A percentile compares a stretch with the other conserved stretches of the same genome.
Conservation (phyloP, 2,329 filamentous ascomycete genomes). For the Amauroascus verrucosus region DNA sequence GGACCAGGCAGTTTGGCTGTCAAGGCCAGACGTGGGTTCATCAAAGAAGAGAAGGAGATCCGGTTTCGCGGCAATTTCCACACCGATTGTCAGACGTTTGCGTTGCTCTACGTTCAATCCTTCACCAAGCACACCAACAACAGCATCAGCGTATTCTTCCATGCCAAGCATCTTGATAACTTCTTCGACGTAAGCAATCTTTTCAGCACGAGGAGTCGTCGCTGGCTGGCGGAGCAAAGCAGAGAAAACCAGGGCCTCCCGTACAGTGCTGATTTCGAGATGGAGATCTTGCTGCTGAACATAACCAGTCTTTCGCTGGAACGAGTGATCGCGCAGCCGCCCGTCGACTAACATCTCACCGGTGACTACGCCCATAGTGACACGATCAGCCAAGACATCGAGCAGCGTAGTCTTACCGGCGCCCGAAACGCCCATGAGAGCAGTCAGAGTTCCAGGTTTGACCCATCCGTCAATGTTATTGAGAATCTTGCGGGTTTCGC, state of each 20-base stretch:
- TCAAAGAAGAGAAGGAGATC: slow-evolving; percentile 84
- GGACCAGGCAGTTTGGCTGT: slow-evolving; percentile 87
- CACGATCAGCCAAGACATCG: slow-evolving; percentile 74
- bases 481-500: slow-evolving; percentile 61
- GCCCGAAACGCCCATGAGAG: slow-evolving; percentile 79
- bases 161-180: slow-evolving; percentile 88
- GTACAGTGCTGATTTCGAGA: slow-evolving; percentile 70
- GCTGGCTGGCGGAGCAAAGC: slow-evolving; percentile 76
- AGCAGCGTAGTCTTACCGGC: slow-evolving; percentile 91
- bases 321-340: slow-evolving; percentile 58
- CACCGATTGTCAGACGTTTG: slow-evolving; percentile 79
- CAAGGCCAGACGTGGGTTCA: slow-evolving; percentile 87
- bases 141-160: slow-evolving; percentile 78
- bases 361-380: slow-evolving; percentile 77
- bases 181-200: slow-evolving; percentile 78
- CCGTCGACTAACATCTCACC: slow-evolving; percentile 82
- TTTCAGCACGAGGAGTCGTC: slow-evolving; percentile 60
- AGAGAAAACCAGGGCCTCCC: slow-evolving; percentile 78
- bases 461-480: slow-evolving; percentile 88
- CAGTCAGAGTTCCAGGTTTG: slow-evolving; percentile 80
- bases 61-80: slow-evolving; percentile 87
- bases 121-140: slow-evolving; percentile 84
- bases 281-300: slow-evolving; percentile 78
- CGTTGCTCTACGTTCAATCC: slow-evolving; percentile 53
- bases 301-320: slow-evolving; percentile 79